These are phyloP conservation scores for Ophiostoma triangulosporum DNA, from an alignment of 2,329 filamentous ascomycete genomes.

Conservation along the genomic window DNA sequence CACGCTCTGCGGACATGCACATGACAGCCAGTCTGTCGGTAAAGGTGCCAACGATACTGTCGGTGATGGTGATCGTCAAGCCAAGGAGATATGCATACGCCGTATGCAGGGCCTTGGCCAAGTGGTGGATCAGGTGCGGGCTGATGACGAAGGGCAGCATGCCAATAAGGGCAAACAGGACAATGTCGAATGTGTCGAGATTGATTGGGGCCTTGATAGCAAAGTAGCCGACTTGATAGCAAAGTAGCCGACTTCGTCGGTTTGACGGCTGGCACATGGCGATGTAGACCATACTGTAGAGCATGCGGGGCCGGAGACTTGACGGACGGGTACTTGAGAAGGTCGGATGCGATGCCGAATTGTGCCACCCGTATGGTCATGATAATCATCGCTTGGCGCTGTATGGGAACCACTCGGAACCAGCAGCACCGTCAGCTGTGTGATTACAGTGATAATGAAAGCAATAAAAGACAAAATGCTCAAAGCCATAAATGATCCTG, in stretches of 20 bases:
- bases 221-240: conserved; percentile 42
- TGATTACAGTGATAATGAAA: conserved; percentile 51
- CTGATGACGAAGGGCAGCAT: conserved; percentile 25
- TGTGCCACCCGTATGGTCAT: too few species aligned
- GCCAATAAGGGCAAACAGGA: conserved; percentile 62
- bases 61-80: conserved; percentile 7
- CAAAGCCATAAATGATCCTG: conserved; percentile 47
- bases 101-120: conserved; percentile 7
- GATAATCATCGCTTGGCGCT: conserved; percentile 52
- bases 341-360: conserved; percentile 19
- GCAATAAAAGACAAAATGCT: conserved; percentile 51
- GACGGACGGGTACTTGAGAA: conserved; percentile 64
- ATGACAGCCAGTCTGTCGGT: conserved; percentile 12
- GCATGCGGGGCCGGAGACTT: conserved; percentile 51
- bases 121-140: conserved; percentile 8
- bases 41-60: conserved; percentile 11
- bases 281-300: conserved; percentile 46
- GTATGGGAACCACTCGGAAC: conserved; percentile 55
- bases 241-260: conserved; percentile 39
- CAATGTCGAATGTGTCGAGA: conserved; percentile 52
- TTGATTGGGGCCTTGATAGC: conserved; percentile 52
- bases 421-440: conserved; percentile 61
- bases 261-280: conserved; percentile 46
- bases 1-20: conserved; percentile 15
- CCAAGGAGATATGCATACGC: conserved; percentile 5